Evolutionary conservation across 306 rosid genomes (phyloP).

Genomic region (Acacia confusa): DNA sequence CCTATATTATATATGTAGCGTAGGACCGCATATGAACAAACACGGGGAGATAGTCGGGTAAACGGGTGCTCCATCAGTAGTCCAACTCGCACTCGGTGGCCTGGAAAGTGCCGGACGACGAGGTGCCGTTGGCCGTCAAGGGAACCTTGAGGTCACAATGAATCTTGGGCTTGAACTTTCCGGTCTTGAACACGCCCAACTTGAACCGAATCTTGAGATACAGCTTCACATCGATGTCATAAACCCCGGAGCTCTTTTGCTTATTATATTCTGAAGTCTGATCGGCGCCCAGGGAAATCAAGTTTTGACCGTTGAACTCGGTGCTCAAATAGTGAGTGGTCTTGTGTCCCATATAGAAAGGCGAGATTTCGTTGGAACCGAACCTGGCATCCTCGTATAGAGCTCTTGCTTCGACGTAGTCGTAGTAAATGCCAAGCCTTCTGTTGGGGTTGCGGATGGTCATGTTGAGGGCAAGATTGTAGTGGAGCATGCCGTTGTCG

Average conservation of each 20-base stretch:
- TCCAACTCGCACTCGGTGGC: conserved; percentile 38
- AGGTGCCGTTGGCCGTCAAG: conserved; percentile 28
- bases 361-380: conserved; percentile 3
- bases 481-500: conserved; percentile 36
- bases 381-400: conserved; percentile 47
- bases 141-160: conserved; percentile 50
- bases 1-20: neutral
- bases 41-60: neutral
- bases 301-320: conserved; percentile 29
- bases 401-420: conserved; percentile 42
- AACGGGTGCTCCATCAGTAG: conserved; percentile 16
- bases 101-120: conserved; percentile 11
- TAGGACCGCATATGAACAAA: neutral
- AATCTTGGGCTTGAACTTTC: conserved; percentile 48
- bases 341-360: conserved; percentile 49
- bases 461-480: conserved; percentile 53
- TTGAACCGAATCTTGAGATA: conserved; percentile 40
- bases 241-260: conserved; percentile 38
- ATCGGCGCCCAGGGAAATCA: neutral
- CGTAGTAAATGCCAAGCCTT: conserved; percentile 55
- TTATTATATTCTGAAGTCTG: conserved; percentile 19
- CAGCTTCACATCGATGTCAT: conserved; percentile 43
- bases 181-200: conserved; percentile 36
- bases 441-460: conserved; percentile 60
- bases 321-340: conserved; percentile 32